Base-by-base conservation (phyloP, 2,329 filamentous ascomycete species). In the Stemphylium lycopersici region DNA sequence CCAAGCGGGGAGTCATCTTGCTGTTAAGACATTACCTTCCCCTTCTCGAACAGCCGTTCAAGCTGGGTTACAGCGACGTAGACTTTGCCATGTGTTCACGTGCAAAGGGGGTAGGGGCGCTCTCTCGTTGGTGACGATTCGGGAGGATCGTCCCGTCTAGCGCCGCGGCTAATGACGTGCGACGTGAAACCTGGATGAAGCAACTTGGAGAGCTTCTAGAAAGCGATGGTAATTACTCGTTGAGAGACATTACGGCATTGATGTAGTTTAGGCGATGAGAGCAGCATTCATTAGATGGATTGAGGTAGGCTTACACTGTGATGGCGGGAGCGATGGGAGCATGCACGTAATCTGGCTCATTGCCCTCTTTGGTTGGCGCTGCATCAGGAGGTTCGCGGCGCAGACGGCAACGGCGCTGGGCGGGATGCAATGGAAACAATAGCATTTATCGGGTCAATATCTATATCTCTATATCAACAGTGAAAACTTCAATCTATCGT, bases 141-240 rank as follows among this genome's bases (percentile, higher is more conserved):
- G 52, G 50, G 58, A 59, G 53, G 62, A 65, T 55, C 58, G 48
- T 58, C 53, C 48, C 39, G 37, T 52, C 52, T 62, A 62, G 61
- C 57, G 57, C 22, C 51, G 50, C 61, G 52, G 52, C 59, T 61
- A 56, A 64, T 62, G 63, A 66, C 59, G 61, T 64, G 63, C 55
- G 44, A 64, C 53, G 24, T 61, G 63, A 66, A 66, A 66, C 61
- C 37, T 47, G 58, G 38, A 58, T 55, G 59, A 61, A 61, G 55
- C 59, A 64, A 60, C 48, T 54, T 48, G 52, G 54, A 59, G 46
- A 56, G 49, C 43, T 59, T 59, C 50, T 39, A 54, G 46, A 48
- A 53, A 37, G 34, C 39, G 33, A n/a, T 40, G 48, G 34, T 37
- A 39, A 47, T 47, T 36, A n/a, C 7, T 8, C 26, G 24, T 5